Evolutionary conservation across 495 filamentous ascomycete species (phyloP), one percentile per base, ranked within the genome.

Genomic region (Talaromyces nanjingensis): DNA sequence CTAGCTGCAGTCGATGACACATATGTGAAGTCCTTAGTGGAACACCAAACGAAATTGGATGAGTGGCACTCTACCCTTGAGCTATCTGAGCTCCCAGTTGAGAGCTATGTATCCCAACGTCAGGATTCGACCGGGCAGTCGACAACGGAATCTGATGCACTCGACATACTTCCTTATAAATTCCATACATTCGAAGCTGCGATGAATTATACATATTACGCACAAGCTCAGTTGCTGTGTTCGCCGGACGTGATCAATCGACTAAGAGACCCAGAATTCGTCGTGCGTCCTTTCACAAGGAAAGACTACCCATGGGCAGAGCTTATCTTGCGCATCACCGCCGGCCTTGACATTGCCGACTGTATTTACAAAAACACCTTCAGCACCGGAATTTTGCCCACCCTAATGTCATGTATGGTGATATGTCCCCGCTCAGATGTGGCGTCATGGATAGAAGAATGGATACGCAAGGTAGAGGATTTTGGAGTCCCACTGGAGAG

Each of bases 201-300:
- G 12, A 59, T 59, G 57, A 59, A 59, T 34, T 59, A 59, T 59
- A 12, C 57, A 9, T 59, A 59, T 22, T 59, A 59, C n/a, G 57
- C 57, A 14, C 57, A 59, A 9, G 27, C 57, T 34, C 57, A 39
- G 20, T 37, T 59, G 57, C 6, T 59, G 33, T 59, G 57, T 39
- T 59, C 57, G n/a, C 12, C 18, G 20, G 57, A 59, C n/a, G 16
- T 39, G 16, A 59, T 59, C n/a, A 18, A 34, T 39, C 57, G 57
- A 39, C 57, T 59, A 9, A 34, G 33, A 59, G n/a, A 22, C 2
- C 27, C 16, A 29, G 20, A 29, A 20, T 59, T 59, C 31, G 29
- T 59, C n/a, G 57, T 34, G 20, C 57, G 29, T 22, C 8, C 57
- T 34, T 22, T 59, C 20, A 59, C 57, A 29, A 33, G 57, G 14